Base-by-base conservation (phyloP, 805 yeast species). In the Hermanozyma aechmeae region DNA sequence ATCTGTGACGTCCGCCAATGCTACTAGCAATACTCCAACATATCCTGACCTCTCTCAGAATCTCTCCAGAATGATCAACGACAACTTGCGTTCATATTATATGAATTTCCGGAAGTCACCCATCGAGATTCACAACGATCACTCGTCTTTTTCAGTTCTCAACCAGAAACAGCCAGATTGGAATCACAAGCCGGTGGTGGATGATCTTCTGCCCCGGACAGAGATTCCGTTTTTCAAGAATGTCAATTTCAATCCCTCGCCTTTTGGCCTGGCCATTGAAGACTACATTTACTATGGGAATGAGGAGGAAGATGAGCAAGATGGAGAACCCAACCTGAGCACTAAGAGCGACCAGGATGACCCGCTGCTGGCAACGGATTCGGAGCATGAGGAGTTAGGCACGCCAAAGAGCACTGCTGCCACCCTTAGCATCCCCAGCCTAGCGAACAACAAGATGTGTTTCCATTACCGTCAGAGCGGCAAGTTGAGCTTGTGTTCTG, bases 31-130 rank as follows among this genome's bases (percentile, higher is more conserved):
- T n/a, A n/a, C n/a, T 22, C 31, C 40, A 11, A 27, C 35, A 15
- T 33, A 34, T 20, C 39, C 35, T 26, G 42, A 37, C 29, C 32
- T 41, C 19, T 45, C 56, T 4, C 46, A 50, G 28, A 56, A 58
- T 35, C 57, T 60, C 38, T 51, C 56, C 16, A 51, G 58, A 43
- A 51, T 58, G 24, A 43, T 61, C 31, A 56, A 59, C 31, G 68
- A 60, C 23, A 60, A 58, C 31, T 45, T 61, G 26, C 47, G 58
- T 21, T 45, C 46, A 16, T 54, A 57, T 34, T 56, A 58, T 28
- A 37, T 53, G 9, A 37, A 40, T 16, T 40, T 40, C 27, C 42
- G 46, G 27, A 46, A 43, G 31, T 43, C 46, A 23, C 60, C 51
- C n/a, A 48, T 53, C 30, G 60, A 51, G 27, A 43, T 51, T 29